Base-by-base conservation (phyloP, 768 basidiomycete genomes). In the Podaxis sp. region DNA sequence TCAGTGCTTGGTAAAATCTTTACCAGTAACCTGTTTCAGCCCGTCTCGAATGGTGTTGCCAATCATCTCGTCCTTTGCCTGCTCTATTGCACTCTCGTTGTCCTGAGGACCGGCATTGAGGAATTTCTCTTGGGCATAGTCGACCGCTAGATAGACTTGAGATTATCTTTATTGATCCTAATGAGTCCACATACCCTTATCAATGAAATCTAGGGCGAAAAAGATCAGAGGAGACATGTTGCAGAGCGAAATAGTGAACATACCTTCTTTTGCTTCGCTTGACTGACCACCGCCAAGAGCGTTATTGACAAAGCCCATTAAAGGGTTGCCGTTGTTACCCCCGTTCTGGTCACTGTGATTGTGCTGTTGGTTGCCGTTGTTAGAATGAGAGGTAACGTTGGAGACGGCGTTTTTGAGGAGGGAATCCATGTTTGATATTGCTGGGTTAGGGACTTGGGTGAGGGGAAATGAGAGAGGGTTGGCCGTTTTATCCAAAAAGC, bases 51-150 rank as follows among this genome's bases (percentile, higher is more conserved):
- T 76, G 5, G 70, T 70, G 55, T 76, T 75, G n/a, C 72, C 70
- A 56, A 79, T 78, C 59, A 72, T 69, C 61, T 77, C 73, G 63
- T 78, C 78, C 62, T 79, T 79, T 14, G 71, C 67, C 62, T 79
- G 75, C 64, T 79, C 77, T 21, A 73, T 28, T 0, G 76, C 77
- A 23, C 69, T 72, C 63, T 80, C 78, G 65, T 80, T 72, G 18
- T 66, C 69, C 68, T 80, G 78, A 28, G 68, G 64, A 4, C 76
- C 78, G 42, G 65, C 62, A 36, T 70, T 62, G 55, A 78, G 61
- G 37, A 75, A 54, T 50, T 71, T 69, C 65, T 78, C 71, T 61
- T 79, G 77, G 18, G 74, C 71, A 57, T 73, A 76, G 48, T 79
- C 77, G 23, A 79, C 72, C 5, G 67, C 76, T 75, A 53, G 40